These are phyloP conservation scores for Arxiozyma heterogenica DNA, from an alignment of 1,139 yeast genomes.

Conservation along the genomic window DNA sequence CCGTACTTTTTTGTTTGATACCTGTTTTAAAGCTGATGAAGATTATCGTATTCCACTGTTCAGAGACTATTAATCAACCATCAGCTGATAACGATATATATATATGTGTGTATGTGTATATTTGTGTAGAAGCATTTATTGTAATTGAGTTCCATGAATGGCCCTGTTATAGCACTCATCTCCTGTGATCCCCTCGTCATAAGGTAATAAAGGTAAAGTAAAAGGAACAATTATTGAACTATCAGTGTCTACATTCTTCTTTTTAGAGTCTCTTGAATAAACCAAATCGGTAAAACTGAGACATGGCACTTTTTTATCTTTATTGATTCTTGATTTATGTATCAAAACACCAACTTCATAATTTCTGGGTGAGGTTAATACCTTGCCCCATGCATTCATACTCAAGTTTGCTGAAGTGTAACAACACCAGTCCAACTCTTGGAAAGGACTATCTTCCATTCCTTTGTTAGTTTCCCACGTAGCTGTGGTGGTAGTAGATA, in stretches of 20 bases:
- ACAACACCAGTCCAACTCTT: constrained; percentile 50
- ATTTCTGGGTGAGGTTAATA: constrained; percentile 19
- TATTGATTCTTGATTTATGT: constrained; percentile 17
- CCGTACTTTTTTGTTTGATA: too few relatives aligned
- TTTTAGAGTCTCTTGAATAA: constrained; percentile 11
- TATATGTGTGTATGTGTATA: too few relatives aligned
- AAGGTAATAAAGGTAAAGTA: constrained; percentile 40
- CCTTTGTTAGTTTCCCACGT: not conserved
- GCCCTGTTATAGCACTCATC: constrained; percentile 33
- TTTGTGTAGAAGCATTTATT: not conserved
- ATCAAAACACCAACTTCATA: constrained; percentile 53
- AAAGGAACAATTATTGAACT: constrained; percentile 47
- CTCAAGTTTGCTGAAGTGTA: constrained; percentile 60
- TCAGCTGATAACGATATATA: too few relatives aligned
- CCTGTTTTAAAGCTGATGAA: too few relatives aligned
- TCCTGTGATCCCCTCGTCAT: constrained; percentile 14
- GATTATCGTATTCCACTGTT: too few relatives aligned
- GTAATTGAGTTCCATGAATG: not conserved
- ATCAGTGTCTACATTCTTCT: constrained; percentile 6
- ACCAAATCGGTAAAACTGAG: constrained; percentile 32
- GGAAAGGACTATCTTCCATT: constrained; percentile 27
- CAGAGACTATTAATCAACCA: too few relatives aligned
- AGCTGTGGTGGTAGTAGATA: constrained; percentile 31
- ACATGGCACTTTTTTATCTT: constrained; percentile 26
- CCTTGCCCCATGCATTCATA: constrained; percentile 60